Evolutionary conservation across 1,139 yeast genomes (phyloP).

Genomic region (Spencermartinsiella ligniputridi): DNA sequence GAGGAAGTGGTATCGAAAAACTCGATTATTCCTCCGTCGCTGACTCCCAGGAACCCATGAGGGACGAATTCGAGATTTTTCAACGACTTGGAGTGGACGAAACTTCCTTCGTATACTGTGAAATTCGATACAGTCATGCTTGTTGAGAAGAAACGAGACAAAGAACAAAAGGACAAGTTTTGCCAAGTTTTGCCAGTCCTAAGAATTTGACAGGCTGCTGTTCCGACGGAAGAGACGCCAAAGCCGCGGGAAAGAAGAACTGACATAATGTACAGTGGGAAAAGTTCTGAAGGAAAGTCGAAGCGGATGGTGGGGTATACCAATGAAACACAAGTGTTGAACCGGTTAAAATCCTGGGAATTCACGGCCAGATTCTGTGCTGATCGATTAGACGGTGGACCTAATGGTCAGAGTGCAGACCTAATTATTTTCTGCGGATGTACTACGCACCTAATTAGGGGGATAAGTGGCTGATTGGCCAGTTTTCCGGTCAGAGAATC

Average conservation of each 20-base stretch:
- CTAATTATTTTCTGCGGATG: too few species aligned
- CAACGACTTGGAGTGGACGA: constrained; percentile 51
- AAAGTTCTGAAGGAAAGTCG: too few species aligned
- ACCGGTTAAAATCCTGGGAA: too few species aligned
- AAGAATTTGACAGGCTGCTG: neutral
- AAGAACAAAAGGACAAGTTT: neutral
- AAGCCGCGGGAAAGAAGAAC: constrained; percentile 2
- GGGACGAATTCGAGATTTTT: constrained; percentile 46
- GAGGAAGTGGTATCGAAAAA: constrained; percentile 34
- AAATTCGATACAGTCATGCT: constrained; percentile 15
- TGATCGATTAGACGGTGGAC: too few species aligned
- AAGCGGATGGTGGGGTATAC: too few species aligned
- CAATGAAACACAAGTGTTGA: too few species aligned
- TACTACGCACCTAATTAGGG: too few species aligned
- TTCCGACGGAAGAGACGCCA: neutral
- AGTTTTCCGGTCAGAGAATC: too few species aligned
- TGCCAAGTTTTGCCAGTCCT: neutral
- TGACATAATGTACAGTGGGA: too few species aligned
- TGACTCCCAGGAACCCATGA: constrained; percentile 53
- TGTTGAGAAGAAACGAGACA: neutral
- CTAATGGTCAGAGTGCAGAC: too few species aligned
- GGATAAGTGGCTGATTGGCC: too few species aligned
- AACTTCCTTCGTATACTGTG: constrained; percentile 46
- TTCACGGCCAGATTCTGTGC: too few species aligned
- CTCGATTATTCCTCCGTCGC: constrained; percentile 45